Evolutionary conservation across 2,329 filamentous ascomycete genomes (phyloP).

Genomic region (Boeremia lycopersici): DNA sequence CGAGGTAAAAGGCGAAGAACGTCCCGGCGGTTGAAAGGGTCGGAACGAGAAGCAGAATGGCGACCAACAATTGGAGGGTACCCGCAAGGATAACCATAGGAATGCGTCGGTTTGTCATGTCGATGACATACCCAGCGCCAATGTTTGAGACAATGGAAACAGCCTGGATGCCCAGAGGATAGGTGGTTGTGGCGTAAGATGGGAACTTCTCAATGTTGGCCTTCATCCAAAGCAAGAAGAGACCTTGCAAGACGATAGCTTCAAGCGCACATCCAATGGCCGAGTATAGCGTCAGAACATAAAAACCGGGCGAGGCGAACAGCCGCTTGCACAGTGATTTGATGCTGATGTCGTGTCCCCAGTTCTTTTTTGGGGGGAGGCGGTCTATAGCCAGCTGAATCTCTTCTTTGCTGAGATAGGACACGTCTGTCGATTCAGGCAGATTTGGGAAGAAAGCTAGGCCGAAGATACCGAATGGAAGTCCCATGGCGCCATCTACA

Average conservation of each 20-base stretch:
- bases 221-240: slow-evolving; percentile 37
- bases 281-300: slow-evolving; percentile 50
- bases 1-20: slow-evolving; percentile 49
- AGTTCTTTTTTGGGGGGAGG: slow-evolving; percentile 32
- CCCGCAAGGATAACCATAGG: slow-evolving; percentile 46
- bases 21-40: slow-evolving; percentile 39
- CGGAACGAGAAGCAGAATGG: slow-evolving; percentile 44
- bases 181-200: slow-evolving; percentile 61
- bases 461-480: slow-evolving; percentile 38
- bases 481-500: slow-evolving; percentile 37
- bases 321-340: slow-evolving; percentile 31
- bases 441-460: slow-evolving; percentile 37
- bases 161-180: slow-evolving; percentile 62
- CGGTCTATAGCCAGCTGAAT: slow-evolving; percentile 34
- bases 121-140: slow-evolving; percentile 47
- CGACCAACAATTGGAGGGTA: slow-evolving; percentile 41
- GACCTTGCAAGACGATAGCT: slow-evolving; percentile 38
- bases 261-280: slow-evolving; percentile 46
- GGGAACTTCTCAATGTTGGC: slow-evolving; percentile 30
- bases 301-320: slow-evolving; percentile 38
- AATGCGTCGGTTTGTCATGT: slow-evolving; percentile 44
- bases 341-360: slow-evolving; percentile 33
- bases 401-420: slow-evolving; percentile 33
- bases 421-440: slow-evolving; percentile 31
- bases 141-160: slow-evolving; percentile 60